Evolutionary conservation across 306 rosid species (phyloP), one percentile per base, ranked within the genome.

Genomic region (Urtica urens): DNA sequence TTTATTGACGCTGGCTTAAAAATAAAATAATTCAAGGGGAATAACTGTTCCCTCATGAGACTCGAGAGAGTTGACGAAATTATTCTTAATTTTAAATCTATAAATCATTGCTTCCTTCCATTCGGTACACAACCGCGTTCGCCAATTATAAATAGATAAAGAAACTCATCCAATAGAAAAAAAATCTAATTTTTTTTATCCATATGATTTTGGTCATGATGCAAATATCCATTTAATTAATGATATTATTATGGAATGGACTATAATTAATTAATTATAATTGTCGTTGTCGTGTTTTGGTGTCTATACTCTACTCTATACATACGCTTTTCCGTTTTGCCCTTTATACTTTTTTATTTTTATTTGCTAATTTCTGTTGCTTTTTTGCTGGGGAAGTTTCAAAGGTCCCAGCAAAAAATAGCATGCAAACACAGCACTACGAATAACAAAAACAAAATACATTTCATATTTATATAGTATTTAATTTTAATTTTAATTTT

Each of bases 371-470:
- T 35, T 35, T 14, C 40, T 9, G 11, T 47, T 57, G 55, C 44
- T 24, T 56, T 67, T 57, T 49, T 35, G 48, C 45, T 49, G 35
- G 31, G 41, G 47, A 41, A 57, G 24, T 38, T 41, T 55, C 43
- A 63, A n/a, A 59, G 63, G 51, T 53, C 68, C 37, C 38, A 7
- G 13, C 22, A 49, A n/a, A 18, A n/a, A 62, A 16, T 59, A 16
- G 27, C 33, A 28, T 28, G 33, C 33, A 28, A 28, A 28, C 4
- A n/a, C n/a, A n/a, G n/a, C n/a, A n/a, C n/a, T n/a, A n/a, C n/a
- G n/a, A 28, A 28, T 4, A 28, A 28, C 33, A 28, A 28, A 4
- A 28, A 28, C 33, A 28, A 28, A 4, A 28, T 28, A 4, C 4
- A 28, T 28, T 10, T 35, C 10, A 35, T 13, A 35, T 35, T 10